Evolutionary conservation across 306 rosid genomes (phyloP).

Genomic region (Fragaria nilgerrensis): DNA sequence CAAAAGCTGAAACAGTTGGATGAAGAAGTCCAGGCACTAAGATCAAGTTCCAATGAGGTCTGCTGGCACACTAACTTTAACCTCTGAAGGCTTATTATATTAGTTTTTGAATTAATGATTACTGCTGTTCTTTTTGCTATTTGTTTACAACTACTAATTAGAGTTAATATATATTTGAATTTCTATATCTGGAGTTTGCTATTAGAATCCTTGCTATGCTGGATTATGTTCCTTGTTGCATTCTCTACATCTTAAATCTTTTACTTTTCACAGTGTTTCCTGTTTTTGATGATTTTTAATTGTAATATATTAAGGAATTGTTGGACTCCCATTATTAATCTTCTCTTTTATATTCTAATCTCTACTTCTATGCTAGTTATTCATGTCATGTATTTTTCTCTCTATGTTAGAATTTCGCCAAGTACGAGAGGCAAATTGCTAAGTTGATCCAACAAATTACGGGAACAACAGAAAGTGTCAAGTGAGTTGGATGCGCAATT

Average conservation of each 20-base stretch:
- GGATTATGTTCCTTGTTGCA: not conserved
- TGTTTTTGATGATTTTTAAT: constrained; percentile 8
- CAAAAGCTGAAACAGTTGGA: constrained; percentile 57
- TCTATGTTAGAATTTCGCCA: constrained; percentile 53
- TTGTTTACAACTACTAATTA: not conserved
- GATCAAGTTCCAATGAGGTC: constrained; percentile 62
- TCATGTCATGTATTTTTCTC: constrained; percentile 12
- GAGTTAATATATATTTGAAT: not conserved
- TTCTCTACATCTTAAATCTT: not conserved
- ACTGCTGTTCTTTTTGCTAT: not conserved
- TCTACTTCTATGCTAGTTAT: constrained; percentile 2
- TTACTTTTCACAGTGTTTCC: constrained; percentile 13
- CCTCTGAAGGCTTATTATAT: not conserved
- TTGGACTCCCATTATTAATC: not conserved
- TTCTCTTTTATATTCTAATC: constrained; percentile 3
- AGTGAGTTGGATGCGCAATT: constrained; percentile 43
- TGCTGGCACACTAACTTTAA: constrained; percentile 13
- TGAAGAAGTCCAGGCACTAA: constrained; percentile 49
- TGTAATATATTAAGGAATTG: not conserved
- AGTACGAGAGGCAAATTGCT: constrained; percentile 54
- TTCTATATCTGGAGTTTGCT: not conserved
- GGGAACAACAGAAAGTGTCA: constrained; percentile 63
- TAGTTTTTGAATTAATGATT: not conserved
- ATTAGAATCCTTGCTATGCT: not conserved
- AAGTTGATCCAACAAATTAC: constrained; percentile 66